Evolutionary conservation across 495 filamentous ascomycete genomes (phyloP).

Genomic region (Xylaria sp.): DNA sequence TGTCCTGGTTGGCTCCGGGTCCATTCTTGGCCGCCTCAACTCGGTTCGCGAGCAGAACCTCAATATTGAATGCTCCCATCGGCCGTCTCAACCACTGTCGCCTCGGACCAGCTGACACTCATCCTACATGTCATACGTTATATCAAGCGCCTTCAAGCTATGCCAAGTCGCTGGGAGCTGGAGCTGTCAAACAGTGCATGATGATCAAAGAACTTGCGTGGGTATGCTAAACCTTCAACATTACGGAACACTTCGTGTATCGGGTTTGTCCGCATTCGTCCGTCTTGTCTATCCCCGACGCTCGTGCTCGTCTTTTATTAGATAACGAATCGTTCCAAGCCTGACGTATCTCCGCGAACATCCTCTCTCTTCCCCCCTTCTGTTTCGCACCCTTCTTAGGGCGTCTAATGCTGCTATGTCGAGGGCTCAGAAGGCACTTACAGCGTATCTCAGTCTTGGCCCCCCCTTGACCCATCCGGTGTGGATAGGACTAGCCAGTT

Average conservation of each 20-base stretch:
- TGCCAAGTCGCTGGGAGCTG: constrained; percentile 7
- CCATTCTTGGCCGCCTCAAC: not conserved
- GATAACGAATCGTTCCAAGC: not conserved
- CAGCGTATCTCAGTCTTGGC: not conserved
- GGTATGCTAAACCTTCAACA: constrained; percentile 16
- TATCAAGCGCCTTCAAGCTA: not conserved
- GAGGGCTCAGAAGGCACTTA: constrained; percentile 5
- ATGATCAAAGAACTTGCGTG: constrained; percentile 4
- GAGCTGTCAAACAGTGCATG: constrained; percentile 18
- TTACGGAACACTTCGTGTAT: constrained; percentile 26
- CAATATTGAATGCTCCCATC: not conserved
- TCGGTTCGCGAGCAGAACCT: not conserved
- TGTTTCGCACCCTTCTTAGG: constrained; percentile 13
- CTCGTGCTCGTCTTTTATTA: constrained; percentile 3
- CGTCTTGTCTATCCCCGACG: constrained; percentile 13
- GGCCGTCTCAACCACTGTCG: not conserved
- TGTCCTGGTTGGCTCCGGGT: not conserved
- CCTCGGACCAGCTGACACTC: not conserved
- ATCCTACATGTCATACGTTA: not conserved
- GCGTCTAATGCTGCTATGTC: constrained; percentile 8
- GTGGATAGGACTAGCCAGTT: not conserved
- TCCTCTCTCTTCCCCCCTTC: not conserved
- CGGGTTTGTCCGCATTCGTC: constrained; percentile 20
- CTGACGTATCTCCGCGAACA: constrained; percentile 1
- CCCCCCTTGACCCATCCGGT: constrained; percentile 9